Percentiles rank a stretch among this genome's conserved stretches.
Conservation (phyloP, 2,329 filamentous ascomycete genomes). For the Cryoendolithus antarcticus region DNA sequence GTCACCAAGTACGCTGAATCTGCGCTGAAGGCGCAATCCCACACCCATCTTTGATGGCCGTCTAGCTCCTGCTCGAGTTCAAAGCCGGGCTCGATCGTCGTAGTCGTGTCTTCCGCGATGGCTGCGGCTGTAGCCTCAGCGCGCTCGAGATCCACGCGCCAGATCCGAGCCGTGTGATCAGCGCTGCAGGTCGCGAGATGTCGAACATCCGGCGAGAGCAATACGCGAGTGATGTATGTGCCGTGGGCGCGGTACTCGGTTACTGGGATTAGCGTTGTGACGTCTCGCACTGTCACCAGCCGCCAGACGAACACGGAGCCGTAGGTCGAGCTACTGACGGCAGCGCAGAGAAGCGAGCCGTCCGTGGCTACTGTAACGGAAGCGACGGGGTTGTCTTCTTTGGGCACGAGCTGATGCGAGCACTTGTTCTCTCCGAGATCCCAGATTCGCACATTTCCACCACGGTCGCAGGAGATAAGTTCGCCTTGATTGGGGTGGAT, state of each 20-base stretch:
- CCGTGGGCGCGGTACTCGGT: slow-evolving; percentile 84
- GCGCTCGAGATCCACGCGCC: slow-evolving; percentile 64
- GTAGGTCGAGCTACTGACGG: slow-evolving; percentile 64
- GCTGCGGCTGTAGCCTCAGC: slow-evolving; percentile 8
- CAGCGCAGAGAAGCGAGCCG: slow-evolving; percentile 76
- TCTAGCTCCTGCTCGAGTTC: slow-evolving; percentile 77
- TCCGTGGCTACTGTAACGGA: slow-evolving; percentile 95
- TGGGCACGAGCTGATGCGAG: slow-evolving; percentile 88
- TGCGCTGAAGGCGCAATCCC: slow-evolving; percentile 92
- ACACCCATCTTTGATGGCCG: slow-evolving; percentile 90
- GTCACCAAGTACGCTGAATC: slow-evolving; percentile 90
- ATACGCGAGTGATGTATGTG: slow-evolving; percentile 82
- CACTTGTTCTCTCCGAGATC: slow-evolving; percentile 95
- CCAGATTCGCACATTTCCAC: slow-evolving; percentile 89
- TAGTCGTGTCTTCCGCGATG: slow-evolving; percentile 5
- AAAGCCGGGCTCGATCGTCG: slow-evolving; percentile 31
- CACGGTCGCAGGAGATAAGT: slow-evolving; percentile 89
- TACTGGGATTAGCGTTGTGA: slow-evolving; percentile 73
- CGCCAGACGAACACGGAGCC: slow-evolving; percentile 97
- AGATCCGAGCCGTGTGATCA: slow-evolving; percentile 91
- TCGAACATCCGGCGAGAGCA: slow-evolving; percentile 85
- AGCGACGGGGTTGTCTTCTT: slow-evolving; percentile 85
- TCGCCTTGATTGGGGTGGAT: slow-evolving; percentile 98
- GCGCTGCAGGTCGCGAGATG: slow-evolving; percentile 89
- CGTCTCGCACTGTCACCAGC: slow-evolving; percentile 69